Evolutionary conservation across 1,284 basidiomycete genomes (phyloP).

Genomic region (Stereum hirsutum): DNA sequence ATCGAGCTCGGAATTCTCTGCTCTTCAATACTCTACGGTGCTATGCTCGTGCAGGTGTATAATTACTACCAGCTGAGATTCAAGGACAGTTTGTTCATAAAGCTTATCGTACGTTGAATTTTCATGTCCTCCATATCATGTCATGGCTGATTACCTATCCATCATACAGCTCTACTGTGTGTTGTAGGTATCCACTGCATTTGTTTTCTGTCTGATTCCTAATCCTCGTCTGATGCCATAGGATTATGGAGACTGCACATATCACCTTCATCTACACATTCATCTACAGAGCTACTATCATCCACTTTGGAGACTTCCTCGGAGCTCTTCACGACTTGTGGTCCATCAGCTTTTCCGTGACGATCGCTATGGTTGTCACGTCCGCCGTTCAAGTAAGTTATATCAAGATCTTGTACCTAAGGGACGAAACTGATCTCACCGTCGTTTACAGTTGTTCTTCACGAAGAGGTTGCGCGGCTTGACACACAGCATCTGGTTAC

Average conservation of each 20-base stretch:
- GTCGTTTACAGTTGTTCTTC: slow-evolving; percentile 1
- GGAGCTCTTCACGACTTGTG: background rate
- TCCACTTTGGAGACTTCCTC: too few relatives aligned
- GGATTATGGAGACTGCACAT: too few relatives aligned
- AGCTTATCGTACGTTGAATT: background rate
- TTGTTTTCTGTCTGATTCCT: too few relatives aligned
- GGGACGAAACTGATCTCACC: background rate
- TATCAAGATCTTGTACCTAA: background rate
- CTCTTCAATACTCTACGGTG: background rate
- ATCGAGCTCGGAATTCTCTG: background rate
- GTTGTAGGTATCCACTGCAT: too few relatives aligned
- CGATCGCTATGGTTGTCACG: background rate
- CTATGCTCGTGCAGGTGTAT: background rate
- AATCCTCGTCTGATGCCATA: too few relatives aligned
- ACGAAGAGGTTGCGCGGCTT: background rate
- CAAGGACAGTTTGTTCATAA: background rate
- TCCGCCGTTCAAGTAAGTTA: background rate
- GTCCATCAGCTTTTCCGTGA: background rate
- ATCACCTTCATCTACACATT: too few relatives aligned
- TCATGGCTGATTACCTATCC: too few relatives aligned
- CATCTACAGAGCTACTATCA: too few relatives aligned
- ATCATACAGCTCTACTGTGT: too few relatives aligned
- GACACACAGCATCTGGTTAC: background rate
- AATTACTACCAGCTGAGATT: slow-evolving; percentile 3
- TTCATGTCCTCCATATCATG: too few relatives aligned